Evolutionary conservation across 768 basidiomycete species (phyloP).

Genomic region (Coprinopsis sp.): DNA sequence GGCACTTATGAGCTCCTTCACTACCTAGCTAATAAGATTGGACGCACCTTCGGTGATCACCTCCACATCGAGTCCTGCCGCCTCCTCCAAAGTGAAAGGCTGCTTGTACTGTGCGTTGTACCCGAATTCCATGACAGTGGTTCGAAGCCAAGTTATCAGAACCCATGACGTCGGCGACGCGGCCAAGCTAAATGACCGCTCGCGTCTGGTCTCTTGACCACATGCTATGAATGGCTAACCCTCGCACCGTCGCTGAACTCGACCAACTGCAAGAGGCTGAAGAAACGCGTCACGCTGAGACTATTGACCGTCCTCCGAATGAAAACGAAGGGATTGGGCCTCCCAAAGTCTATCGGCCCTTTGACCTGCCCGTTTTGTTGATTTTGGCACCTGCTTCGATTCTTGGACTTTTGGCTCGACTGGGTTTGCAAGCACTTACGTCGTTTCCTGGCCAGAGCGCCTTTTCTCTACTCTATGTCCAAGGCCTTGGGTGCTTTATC

Average conservation of each 20-base stretch:
- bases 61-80: constrained; percentile 56
- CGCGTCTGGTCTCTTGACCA: too few relatives aligned
- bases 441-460: constrained; percentile 72
- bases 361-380: constrained; percentile 59
- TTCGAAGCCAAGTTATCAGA: too few relatives aligned
- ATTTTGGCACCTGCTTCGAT: constrained; percentile 80
- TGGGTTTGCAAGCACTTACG: constrained; percentile 72
- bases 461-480: constrained; percentile 80
- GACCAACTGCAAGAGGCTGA: constrained; percentile 4
- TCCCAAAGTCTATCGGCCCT: constrained; percentile 40
- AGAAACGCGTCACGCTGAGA: constrained; percentile 25
- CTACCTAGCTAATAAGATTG: neutral
- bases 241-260: neutral
- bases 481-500: constrained; percentile 82
- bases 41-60: constrained; percentile 68
- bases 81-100: constrained; percentile 70
- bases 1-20: constrained; percentile 4
- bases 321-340: constrained; percentile 23
- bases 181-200: too few relatives aligned
- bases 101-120: constrained; percentile 62
- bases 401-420: constrained; percentile 76
- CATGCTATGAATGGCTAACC: too few relatives aligned
- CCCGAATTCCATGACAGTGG: constrained; percentile 54
- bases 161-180: too few relatives aligned
- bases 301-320: constrained; percentile 32